Conservation (phyloP, 208 protist species). For the Blechomonas ayalai region DNA sequence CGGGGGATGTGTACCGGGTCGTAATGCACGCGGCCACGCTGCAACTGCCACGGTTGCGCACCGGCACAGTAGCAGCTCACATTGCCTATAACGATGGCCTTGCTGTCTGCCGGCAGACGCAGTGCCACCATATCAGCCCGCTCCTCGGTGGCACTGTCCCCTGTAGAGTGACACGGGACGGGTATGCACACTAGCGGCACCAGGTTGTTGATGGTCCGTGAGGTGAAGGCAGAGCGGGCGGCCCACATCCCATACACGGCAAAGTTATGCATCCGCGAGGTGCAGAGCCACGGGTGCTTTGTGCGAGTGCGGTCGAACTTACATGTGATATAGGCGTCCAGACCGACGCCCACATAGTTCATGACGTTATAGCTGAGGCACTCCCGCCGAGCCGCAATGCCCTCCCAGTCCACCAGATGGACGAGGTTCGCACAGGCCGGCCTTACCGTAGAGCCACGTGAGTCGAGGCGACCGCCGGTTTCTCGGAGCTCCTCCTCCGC, state of each 20-base stretch:
- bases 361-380: constrained; percentile 38
- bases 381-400: neutral
- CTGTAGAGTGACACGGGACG: too few relatives aligned
- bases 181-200: constrained; percentile 57
- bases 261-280: constrained; percentile 58
- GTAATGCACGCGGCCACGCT: neutral
- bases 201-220: constrained; percentile 29
- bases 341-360: constrained; percentile 82
- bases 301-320: constrained; percentile 52
- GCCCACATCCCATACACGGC: constrained; percentile 63
- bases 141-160: neutral
- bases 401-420: constrained; percentile 41
- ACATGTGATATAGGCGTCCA: constrained; percentile 62
- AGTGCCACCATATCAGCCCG: constrained; percentile 20
- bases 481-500: neutral
- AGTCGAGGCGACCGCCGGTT: too few relatives aligned
- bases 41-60: constrained; percentile 43
- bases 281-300: constrained; percentile 44
- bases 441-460: too few relatives aligned
- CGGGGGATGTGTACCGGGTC: neutral
- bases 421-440: constrained; percentile 16
- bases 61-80: constrained; percentile 72
- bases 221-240: constrained; percentile 27
- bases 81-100: constrained; percentile 72
- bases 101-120: constrained; percentile 37